Base-by-base conservation (phyloP, 352 stramenopile species). In the Thraustochytrium sp. region DNA sequence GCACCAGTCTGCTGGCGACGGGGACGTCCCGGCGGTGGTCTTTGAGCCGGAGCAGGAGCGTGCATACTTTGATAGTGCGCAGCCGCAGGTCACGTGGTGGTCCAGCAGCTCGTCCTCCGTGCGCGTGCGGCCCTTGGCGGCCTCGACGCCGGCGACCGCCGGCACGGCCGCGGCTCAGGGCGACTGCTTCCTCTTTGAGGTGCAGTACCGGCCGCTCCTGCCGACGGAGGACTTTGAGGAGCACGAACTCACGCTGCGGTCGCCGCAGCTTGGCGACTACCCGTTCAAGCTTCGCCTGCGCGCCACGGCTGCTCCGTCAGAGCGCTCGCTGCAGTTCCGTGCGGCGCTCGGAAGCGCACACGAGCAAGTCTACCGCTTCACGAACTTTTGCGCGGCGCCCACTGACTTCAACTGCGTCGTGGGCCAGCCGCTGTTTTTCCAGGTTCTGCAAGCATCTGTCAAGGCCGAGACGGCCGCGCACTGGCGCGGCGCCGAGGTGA, bases 141-240 rank as follows among this genome's bases (percentile, higher is more conserved):
- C 89, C 31, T 92, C 96, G 64, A 90, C 84, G 36, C n/a, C n/a
- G n/a, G n/a, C n/a, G n/a, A n/a, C n/a, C n/a, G n/a, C n/a, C n/a
- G n/a, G n/a, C n/a, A n/a, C n/a, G n/a, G n/a, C n/a, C n/a, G n/a
- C n/a, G n/a, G n/a, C n/a, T n/a, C n/a, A n/a, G n/a, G n/a, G n/a
- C n/a, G 90, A 87, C 2, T 90, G 88, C 44, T 75, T 89, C 1
- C 87, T 88, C 11, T 97, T 94, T 78, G 93, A 96, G 64, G 87
- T 97, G 31, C 92, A 97, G 78, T 97, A 95, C 85, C 88, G 93
- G 16, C 93, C 93, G 5, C 90, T 91, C 9, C 46, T 61, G 37
- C 88, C 93, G 34, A 88, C 77, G 40, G 59, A 72, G 8, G 59
- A 26, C 1, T 94, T 97, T 37, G 84, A 84, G 31, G 95, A 95